phyloP scores from a whole-genome alignment of 1,284 basidiomycete genomes.

The Crocinoboletus sp. region DNA sequence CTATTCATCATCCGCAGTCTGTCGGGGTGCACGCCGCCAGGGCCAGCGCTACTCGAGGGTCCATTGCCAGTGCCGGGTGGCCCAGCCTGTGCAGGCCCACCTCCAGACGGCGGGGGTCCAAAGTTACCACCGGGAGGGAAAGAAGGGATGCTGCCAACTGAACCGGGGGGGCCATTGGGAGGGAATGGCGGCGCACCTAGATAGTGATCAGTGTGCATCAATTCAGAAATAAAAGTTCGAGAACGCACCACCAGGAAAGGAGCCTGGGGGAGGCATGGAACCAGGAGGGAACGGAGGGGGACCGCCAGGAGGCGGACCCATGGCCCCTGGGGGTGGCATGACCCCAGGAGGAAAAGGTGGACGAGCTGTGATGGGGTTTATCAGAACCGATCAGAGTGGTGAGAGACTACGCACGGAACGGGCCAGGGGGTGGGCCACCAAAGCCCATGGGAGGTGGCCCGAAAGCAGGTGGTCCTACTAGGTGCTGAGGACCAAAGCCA shows the following conservation, averaged over 20 bases:
- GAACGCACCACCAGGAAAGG: constrained; percentile 40
- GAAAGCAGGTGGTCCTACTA: constrained; percentile 34
- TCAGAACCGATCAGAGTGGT: background rate
- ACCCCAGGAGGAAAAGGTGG: constrained; percentile 68
- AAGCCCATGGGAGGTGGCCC: constrained; percentile 48
- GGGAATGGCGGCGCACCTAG: constrained; percentile 57
- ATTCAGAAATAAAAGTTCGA: background rate
- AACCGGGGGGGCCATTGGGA: constrained; percentile 42
- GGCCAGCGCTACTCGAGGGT: constrained; percentile 33
- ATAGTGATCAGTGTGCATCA: constrained; percentile 2
- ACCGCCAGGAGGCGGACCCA: constrained; percentile 52
- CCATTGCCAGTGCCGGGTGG: constrained; percentile 18
- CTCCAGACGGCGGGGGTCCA: constrained; percentile 31
- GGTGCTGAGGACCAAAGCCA: constrained; percentile 72
- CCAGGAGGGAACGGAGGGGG: constrained; percentile 37
- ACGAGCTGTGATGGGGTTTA: constrained; percentile 36
- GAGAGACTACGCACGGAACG: constrained; percentile 12
- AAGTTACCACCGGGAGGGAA: constrained; percentile 45
- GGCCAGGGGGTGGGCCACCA: constrained; percentile 36
- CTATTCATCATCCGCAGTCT: constrained; percentile 76
- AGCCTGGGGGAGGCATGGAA: constrained; percentile 35
- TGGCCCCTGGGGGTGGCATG: constrained; percentile 48
- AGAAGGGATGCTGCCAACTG: constrained; percentile 37
- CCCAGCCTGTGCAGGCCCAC: constrained; percentile 30
- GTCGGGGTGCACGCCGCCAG: constrained; percentile 79